Percentiles rank a stretch among this genome's conserved stretches.
Conservation (phyloP, 129 eudicot genomes). For the Helianthus tuberosus region DNA sequence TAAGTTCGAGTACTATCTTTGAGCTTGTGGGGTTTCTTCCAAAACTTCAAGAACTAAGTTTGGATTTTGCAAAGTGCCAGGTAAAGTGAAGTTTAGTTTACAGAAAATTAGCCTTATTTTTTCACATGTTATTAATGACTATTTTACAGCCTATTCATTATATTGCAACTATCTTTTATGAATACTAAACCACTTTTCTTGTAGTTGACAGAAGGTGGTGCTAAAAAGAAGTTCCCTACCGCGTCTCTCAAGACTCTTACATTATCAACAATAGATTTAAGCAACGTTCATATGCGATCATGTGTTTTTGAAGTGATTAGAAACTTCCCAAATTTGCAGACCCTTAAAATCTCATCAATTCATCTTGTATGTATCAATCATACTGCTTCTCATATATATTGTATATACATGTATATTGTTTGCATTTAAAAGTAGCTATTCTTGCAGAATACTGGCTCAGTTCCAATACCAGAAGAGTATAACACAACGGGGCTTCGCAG, state of each 20-base stretch:
- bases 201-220: not conserved
- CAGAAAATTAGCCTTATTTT: too few species aligned
- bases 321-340: slow-evolving; percentile 20
- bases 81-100: not conserved
- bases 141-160: not conserved
- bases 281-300: not conserved
- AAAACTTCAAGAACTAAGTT: slow-evolving; percentile 3
- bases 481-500: not conserved
- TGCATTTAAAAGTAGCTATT: not conserved
- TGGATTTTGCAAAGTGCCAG: not conserved
- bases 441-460: too few species aligned
- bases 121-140: too few species aligned
- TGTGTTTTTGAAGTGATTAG: slow-evolving; percentile 2
- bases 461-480: too few species aligned
- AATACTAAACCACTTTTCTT: not conserved
- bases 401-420: too few species aligned
- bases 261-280: not conserved
- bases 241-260: slow-evolving; percentile 9
- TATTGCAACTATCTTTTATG: not conserved
- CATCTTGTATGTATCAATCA: not conserved
- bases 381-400: not conserved
- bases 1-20: not conserved
- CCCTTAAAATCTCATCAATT: not conserved
- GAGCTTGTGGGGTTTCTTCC: slow-evolving; percentile 6
- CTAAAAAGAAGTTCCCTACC: not conserved